Conservation (phyloP, 2,329 filamentous ascomycete species). For the Aureobasidium sp. region DNA sequence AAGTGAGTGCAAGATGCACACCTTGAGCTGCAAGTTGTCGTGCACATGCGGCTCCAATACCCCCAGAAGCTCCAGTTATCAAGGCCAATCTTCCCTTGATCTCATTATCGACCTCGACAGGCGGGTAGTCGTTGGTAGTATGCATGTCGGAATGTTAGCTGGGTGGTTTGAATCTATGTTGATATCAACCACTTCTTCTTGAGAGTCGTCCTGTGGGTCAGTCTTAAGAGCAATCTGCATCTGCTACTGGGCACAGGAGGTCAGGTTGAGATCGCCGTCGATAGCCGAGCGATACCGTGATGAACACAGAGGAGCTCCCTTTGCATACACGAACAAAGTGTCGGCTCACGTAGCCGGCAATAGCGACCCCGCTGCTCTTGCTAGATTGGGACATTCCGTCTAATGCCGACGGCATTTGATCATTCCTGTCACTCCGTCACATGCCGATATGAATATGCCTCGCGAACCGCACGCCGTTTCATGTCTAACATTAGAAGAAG, state of each 20-base stretch:
- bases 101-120: slow-evolving; percentile 21
- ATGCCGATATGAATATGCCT: not conserved
- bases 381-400: not conserved
- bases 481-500: too few relatives aligned
- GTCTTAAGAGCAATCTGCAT: not conserved
- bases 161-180: not conserved
- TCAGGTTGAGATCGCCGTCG: not conserved
- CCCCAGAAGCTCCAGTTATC: slow-evolving; percentile 51
- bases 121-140: slow-evolving; percentile 1
- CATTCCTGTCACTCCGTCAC: not conserved
- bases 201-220: not conserved
- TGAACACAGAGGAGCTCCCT: not conserved
- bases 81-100: slow-evolving; percentile 46
- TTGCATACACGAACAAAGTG: not conserved
- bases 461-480: not conserved
- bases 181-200: not conserved
- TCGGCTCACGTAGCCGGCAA: not conserved
- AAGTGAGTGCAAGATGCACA: slow-evolving; percentile 50
- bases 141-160: not conserved
- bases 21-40: slow-evolving; percentile 42
- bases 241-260: not conserved
- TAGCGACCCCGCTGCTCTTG: not conserved
- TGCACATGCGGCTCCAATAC: slow-evolving; percentile 51
- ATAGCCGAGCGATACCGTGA: not conserved
- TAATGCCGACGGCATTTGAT: not conserved